These are phyloP conservation scores for Septoria linicola DNA, from an alignment of 2,329 filamentous ascomycete species.

Conservation along the genomic window DNA sequence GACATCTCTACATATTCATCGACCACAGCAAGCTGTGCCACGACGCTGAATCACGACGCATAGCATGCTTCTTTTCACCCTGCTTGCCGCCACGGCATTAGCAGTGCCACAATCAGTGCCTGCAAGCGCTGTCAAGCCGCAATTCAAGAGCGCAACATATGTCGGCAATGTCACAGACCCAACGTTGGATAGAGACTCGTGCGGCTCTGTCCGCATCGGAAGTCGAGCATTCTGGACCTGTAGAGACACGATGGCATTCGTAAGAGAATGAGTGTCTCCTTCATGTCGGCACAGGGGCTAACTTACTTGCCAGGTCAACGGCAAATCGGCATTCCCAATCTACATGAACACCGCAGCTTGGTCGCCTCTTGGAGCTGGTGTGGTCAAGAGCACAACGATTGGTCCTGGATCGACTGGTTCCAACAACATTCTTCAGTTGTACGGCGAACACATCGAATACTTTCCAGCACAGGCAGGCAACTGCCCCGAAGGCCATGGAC, in stretches of 20 bases:
- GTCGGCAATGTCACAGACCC: constrained; percentile 27
- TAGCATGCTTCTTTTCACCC: constrained; percentile 1
- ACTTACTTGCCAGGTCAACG: constrained; percentile 4
- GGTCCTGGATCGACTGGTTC: constrained; percentile 23
- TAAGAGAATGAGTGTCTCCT: not conserved
- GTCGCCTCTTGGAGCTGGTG: constrained; percentile 16
- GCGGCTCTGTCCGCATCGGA: constrained; percentile 23
- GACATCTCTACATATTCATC: not conserved
- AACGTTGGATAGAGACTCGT: constrained; percentile 26
- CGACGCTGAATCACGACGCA: not conserved
- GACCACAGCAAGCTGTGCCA: not conserved
- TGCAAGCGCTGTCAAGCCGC: constrained; percentile 11
- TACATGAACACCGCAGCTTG: constrained; percentile 26
- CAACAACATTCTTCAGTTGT: constrained; percentile 23
- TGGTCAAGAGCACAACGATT: constrained; percentile 5
- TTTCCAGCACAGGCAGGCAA: constrained; percentile 17
- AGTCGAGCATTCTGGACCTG: constrained; percentile 29
- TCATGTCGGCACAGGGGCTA: not conserved
- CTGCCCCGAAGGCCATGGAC: constrained; percentile 14
- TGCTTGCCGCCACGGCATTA: constrained; percentile 6
- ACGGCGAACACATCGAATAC: constrained; percentile 19
- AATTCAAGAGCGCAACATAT: constrained; percentile 18
- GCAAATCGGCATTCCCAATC: constrained; percentile 15
- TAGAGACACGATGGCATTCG: constrained; percentile 25
- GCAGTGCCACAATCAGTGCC: constrained; percentile 8